Evolutionary conservation across 2,329 filamentous ascomycete genomes (phyloP).

Genomic region (Triangularia verruculosa): DNA sequence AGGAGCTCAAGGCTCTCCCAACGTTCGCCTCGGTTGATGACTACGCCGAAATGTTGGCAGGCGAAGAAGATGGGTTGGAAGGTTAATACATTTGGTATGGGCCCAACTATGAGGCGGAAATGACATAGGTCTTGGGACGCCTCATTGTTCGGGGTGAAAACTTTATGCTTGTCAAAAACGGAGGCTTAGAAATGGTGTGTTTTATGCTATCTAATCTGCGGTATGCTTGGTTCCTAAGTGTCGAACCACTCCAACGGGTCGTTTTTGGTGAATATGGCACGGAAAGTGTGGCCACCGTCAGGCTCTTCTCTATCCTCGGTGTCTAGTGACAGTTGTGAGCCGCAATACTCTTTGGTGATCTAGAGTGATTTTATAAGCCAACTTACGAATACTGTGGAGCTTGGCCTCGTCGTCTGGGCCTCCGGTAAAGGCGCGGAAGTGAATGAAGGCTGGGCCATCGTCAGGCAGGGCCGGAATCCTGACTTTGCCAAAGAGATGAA

Average conservation of each 20-base stretch:
- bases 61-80: constrained; percentile 57
- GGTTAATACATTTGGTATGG: constrained; percentile 10
- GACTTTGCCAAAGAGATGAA: constrained; percentile 49
- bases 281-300: constrained; percentile 43
- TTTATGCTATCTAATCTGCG: not conserved
- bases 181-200: not conserved
- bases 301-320: constrained; percentile 44
- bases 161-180: not conserved
- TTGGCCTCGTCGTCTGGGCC: constrained; percentile 40
- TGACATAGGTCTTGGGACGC: not conserved
- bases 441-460: constrained; percentile 41
- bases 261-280: constrained; percentile 45
- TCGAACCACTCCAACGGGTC: constrained; percentile 55
- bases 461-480: constrained; percentile 42
- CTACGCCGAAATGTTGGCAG: constrained; percentile 79
- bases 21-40: constrained; percentile 93
- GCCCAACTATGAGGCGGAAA: not conserved
- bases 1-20: constrained; percentile 83
- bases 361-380: too few relatives aligned
- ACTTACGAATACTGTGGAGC: constrained; percentile 43
- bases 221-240: constrained; percentile 32
- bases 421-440: constrained; percentile 47
- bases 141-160: not conserved
- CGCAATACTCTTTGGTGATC: not conserved
- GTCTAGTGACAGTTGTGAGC: constrained; percentile 23